A percentile compares a stretch with the other conserved stretches of the same genome.
Conservation (phyloP, 805 yeast genomes). For the Ogataea minuta region DNA sequence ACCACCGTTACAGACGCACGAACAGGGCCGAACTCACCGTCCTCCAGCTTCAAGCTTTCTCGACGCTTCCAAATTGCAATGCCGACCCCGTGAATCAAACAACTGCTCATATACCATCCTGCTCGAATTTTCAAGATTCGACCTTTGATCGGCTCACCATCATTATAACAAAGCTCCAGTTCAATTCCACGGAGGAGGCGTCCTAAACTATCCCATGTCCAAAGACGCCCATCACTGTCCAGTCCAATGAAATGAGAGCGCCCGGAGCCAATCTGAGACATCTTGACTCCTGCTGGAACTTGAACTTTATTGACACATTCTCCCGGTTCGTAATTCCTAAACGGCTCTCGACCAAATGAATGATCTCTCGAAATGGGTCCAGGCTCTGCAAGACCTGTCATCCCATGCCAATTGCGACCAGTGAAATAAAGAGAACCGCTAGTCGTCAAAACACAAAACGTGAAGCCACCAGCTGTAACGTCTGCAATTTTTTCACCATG, state of each 20-base stretch:
- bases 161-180: conserved; percentile 37
- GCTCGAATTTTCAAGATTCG: conserved; percentile 48
- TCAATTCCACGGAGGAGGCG: conserved; percentile 41
- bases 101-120: conserved; percentile 66
- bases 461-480: conserved; percentile 63
- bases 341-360: conserved; percentile 1
- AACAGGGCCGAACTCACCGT: conserved; percentile 29
- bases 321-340: conserved; percentile 4
- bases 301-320: conserved; percentile 14
- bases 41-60: conserved; percentile 20
- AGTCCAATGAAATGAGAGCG: conserved; percentile 62
- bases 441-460: conserved; percentile 55
- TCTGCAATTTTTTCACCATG: conserved; percentile 39
- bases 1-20: conserved; percentile 42
- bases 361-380: conserved; percentile 40
- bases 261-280: conserved; percentile 58
- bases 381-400: conserved; percentile 36
- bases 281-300: conserved; percentile 25
- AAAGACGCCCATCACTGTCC: conserved; percentile 46
- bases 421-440: conserved; percentile 56
- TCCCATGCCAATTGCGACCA: conserved; percentile 43
- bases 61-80: conserved; percentile 56
- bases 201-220: conserved; percentile 58
- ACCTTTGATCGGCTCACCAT: conserved; percentile 4
- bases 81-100: conserved; percentile 48